A percentile compares a stretch with the other conserved stretches of the same genome.
Conservation (phyloP, 192 early-diverging fungal species). For the Oehlia diaphana region DNA sequence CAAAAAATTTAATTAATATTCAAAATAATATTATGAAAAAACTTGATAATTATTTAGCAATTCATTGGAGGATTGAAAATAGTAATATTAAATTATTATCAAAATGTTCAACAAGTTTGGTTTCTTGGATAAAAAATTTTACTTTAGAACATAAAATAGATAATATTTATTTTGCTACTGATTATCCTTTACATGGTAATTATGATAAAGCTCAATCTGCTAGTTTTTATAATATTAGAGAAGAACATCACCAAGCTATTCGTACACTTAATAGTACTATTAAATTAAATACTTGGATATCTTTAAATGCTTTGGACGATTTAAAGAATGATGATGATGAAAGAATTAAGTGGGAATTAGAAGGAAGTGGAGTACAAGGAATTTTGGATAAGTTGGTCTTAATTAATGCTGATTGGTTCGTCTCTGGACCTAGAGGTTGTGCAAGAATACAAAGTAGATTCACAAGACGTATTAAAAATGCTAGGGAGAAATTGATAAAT, state of each 20-base stretch:
- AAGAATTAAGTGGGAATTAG: background rate
- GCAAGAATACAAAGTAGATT: background rate
- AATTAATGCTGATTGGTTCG: conserved; percentile 26
- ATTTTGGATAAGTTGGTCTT: conserved; percentile 34
- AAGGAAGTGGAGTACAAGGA: conserved; percentile 5
- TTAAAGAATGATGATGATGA: background rate
- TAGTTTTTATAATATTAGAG: too few relatives aligned
- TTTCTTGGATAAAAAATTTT: background rate
- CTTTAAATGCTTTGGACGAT: background rate
- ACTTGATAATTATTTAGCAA: background rate
- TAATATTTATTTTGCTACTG: background rate
- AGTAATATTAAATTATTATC: background rate
- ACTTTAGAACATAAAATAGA: background rate
- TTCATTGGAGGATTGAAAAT: conserved; percentile 13
- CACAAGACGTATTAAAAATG: background rate
- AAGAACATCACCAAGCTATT: too few relatives aligned
- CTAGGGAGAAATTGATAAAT: background rate
- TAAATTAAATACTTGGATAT: background rate
- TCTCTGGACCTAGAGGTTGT: conserved; percentile 12
- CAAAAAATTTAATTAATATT: background rate
- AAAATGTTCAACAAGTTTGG: background rate
- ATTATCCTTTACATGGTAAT: background rate
- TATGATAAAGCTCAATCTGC: too few relatives aligned
- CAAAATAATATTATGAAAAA: background rate
- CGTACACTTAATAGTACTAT: too few relatives aligned